A percentile compares a stretch with the other conserved stretches of the same genome.
phyloP scores from a whole-genome alignment of 192 early-diverging fungal genomes.

The Chytriomyces sp. region DNA sequence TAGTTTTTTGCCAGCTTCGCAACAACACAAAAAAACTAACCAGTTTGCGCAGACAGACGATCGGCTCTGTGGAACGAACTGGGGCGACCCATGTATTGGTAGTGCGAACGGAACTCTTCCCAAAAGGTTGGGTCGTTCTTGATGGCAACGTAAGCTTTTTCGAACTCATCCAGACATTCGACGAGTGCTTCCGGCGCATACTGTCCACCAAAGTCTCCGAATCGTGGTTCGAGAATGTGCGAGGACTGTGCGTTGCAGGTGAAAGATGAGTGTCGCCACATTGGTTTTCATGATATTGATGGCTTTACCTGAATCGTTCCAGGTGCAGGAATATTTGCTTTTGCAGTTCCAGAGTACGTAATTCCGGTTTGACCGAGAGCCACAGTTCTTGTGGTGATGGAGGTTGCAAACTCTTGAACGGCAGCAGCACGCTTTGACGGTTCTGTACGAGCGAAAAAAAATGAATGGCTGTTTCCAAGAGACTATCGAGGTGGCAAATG shows the following conservation, averaged over 20 bases:
- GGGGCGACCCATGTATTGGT: slow-evolving; percentile 90
- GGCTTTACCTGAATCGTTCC: not conserved
- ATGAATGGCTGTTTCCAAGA: slow-evolving; percentile 12
- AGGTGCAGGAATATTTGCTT: not conserved
- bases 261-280: not conserved
- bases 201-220: slow-evolving; percentile 95
- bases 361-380: slow-evolving; percentile 23
- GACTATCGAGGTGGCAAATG: not conserved
- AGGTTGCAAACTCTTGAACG: slow-evolving; percentile 57
- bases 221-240: slow-evolving; percentile 75
- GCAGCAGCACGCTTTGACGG: slow-evolving; percentile 48
- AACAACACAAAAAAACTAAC: not conserved
- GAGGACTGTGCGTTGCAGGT: not conserved
- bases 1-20: slow-evolving; percentile 1
- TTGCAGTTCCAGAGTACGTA: not conserved
- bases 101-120: slow-evolving; percentile 88
- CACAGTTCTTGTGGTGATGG: slow-evolving; percentile 55
- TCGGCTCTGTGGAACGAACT: slow-evolving; percentile 88
- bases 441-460: slow-evolving; percentile 24
- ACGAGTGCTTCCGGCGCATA: slow-evolving; percentile 98
- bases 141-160: slow-evolving; percentile 79
- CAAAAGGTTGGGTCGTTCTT: slow-evolving; percentile 90
- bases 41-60: slow-evolving; percentile 67
- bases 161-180: slow-evolving; percentile 88
- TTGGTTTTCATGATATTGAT: not conserved